A percentile compares a stretch with the other conserved stretches of the same genome.
phyloP scores from a whole-genome alignment of 805 yeast genomes.

The Lachancea waltii region DNA sequence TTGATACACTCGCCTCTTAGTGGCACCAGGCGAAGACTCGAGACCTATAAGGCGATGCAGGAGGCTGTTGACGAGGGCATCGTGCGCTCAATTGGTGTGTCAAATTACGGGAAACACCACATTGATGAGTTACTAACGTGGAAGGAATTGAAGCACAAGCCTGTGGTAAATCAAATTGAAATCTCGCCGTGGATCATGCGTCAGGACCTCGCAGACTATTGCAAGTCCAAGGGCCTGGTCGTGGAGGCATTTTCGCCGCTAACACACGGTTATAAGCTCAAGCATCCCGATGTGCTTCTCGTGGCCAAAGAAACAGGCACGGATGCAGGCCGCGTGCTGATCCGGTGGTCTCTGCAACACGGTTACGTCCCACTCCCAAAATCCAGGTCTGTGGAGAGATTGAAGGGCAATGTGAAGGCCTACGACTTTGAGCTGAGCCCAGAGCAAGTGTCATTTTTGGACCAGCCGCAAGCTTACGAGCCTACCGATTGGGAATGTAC shows the following conservation, averaged over 20 bases:
- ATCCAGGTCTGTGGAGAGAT: constrained; percentile 47
- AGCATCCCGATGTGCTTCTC: constrained; percentile 45
- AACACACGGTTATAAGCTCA: constrained; percentile 51
- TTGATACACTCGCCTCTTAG: constrained; percentile 61
- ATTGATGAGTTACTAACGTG: constrained; percentile 54
- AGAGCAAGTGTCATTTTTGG: constrained; percentile 37
- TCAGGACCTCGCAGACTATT: constrained; percentile 54
- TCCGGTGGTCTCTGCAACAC: constrained; percentile 68
- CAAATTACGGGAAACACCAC: constrained; percentile 60
- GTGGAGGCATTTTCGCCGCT: constrained; percentile 81
- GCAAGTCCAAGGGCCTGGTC: constrained; percentile 46
- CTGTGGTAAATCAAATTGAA: constrained; percentile 78
- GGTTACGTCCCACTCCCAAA: constrained; percentile 70
- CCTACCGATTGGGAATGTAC: constrained; percentile 78
- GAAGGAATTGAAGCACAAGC: constrained; percentile 47
- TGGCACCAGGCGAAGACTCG: constrained; percentile 44
- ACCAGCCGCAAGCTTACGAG: constrained; percentile 52
- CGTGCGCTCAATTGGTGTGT: constrained; percentile 68
- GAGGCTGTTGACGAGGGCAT: constrained; percentile 56
- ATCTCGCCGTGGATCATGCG: constrained; percentile 79
- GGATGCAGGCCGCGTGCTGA: constrained; percentile 54
- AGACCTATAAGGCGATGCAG: constrained; percentile 67
- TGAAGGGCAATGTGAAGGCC: constrained; percentile 50
- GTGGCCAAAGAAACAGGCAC: constrained; percentile 46
- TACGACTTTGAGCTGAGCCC: constrained; percentile 41